Conservation (phyloP, 1,139 yeast genomes). For the Pichia sp. region DNA sequence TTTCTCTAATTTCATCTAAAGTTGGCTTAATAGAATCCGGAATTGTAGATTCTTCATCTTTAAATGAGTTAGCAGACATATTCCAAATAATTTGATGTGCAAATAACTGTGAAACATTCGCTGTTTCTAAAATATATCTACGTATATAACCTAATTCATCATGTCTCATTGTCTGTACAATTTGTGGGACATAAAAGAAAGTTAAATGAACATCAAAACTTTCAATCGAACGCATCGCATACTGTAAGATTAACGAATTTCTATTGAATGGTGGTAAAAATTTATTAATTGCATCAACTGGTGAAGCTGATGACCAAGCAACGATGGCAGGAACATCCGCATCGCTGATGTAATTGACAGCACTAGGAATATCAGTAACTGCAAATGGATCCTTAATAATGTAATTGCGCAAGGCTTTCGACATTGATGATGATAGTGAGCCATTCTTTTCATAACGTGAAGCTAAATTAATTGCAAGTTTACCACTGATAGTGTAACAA, state of each 20-base stretch:
- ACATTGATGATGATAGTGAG: conserved; percentile 13
- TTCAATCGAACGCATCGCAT: conserved; percentile 85
- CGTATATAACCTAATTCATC: conserved; percentile 83
- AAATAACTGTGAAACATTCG: conserved; percentile 81
- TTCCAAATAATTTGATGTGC: conserved; percentile 99
- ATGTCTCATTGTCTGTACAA: conserved; percentile 84
- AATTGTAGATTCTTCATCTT: conserved; percentile 75
- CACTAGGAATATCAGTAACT: conserved; percentile 57
- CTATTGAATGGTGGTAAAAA: conserved; percentile 72
- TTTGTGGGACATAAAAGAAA: conserved; percentile 96
- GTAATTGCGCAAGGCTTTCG: conserved; percentile 14
- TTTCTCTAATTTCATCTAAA: conserved; percentile 65
- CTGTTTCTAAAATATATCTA: conserved; percentile 85
- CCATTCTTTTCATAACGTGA: conserved; percentile 42
- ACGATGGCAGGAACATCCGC: conserved; percentile 43
- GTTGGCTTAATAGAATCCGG: conserved; percentile 84
- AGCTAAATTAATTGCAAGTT: conserved; percentile 66
- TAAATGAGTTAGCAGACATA: conserved; percentile 86
- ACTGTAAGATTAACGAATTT: conserved; percentile 70
- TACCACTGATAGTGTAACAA: conserved; percentile 68
- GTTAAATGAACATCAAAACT: conserved; percentile 82
- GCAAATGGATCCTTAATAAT: conserved; percentile 47
- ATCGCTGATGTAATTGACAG: conserved; percentile 53
- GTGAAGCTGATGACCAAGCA: conserved; percentile 74
- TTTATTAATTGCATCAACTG: conserved; percentile 79